Evolutionary conservation across 306 rosid species (phyloP), one percentile per base, ranked within the genome.

Genomic region (Sindora glabra): DNA sequence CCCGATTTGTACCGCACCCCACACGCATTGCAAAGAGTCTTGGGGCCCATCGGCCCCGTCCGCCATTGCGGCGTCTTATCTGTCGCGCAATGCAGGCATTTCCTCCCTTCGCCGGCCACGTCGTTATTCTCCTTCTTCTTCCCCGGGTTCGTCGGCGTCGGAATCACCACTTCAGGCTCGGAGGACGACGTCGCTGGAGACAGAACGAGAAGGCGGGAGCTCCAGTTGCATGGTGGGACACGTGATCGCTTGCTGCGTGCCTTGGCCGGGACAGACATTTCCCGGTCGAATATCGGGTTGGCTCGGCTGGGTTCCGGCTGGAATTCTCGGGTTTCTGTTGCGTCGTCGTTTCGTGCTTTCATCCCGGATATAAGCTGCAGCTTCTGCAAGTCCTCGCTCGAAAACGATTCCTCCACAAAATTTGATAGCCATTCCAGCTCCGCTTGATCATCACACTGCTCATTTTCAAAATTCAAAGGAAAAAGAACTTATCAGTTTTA

Each of bases 1-100:
- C 97, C 97, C 0, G 97, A 90, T 59, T 90, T 90, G 66, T 81
- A 90, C 33, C 97, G 73, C 10, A 90, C 97, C 1, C 97, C 97
- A 8, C 97, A 90, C 0, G 97, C 97, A 2, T 89, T 89, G 54
- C 97, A 89, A 0, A 89, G 72, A 1, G 95, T 89, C 19, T 89
- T 89, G 0, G 97, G 97, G 1, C 97, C 97, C 78, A 80, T 50
- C 0, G 97, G 97, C 3, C 97, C 97, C 0, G 97, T 90, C 27
- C 97, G 67, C 97, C 95, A 90, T 64, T 90, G 97, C 0, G 97
- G 97, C 10, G 97, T 94, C 74, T 84, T 89, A 48, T 94, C 97
- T 0, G 99, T 89, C 0, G 86, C 86, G 39, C 99, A 94, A 71
- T 94, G 99, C 79, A 77, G 75, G 27, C 99, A 92, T 69, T 62